These are phyloP conservation scores for Starmerella floricola DNA, from an alignment of 805 yeast species.

Conservation along the genomic window DNA sequence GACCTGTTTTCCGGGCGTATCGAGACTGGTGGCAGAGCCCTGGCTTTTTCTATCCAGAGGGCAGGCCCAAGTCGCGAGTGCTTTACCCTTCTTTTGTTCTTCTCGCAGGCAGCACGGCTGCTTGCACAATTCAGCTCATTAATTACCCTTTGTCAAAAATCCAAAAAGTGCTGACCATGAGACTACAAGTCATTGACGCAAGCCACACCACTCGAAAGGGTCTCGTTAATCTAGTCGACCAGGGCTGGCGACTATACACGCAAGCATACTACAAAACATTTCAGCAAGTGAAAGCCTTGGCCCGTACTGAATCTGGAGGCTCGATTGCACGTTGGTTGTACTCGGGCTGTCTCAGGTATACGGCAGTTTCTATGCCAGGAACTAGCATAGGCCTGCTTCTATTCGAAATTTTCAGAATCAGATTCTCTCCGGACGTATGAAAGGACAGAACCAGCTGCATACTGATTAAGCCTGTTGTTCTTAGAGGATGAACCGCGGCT, in stretches of 20 bases:
- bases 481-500: not conserved
- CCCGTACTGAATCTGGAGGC: constrained; percentile 42
- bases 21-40: constrained; percentile 26
- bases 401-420: constrained; percentile 60
- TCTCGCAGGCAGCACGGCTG: constrained; percentile 80
- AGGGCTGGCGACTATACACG: constrained; percentile 40
- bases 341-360: constrained; percentile 62
- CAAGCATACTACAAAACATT: constrained; percentile 69
- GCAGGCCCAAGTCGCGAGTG: constrained; percentile 31
- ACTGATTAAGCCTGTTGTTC: too few relatives aligned
- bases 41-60: constrained; percentile 22
- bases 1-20: constrained; percentile 30
- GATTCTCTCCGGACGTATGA: constrained; percentile 7
- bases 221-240: constrained; percentile 11
- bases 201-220: constrained; percentile 25
- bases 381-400: constrained; percentile 77
- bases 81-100: constrained; percentile 58
- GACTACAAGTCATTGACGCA: constrained; percentile 70
- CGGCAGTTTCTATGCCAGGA: constrained; percentile 71
- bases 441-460: too few relatives aligned
- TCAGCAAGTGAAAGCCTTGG: constrained; percentile 40
- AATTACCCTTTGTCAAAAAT: constrained; percentile 75
- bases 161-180: constrained; percentile 65
- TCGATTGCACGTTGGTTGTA: constrained; percentile 59
- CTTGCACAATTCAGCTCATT: constrained; percentile 58